Conservation (phyloP, 2,329 filamentous ascomycete species). For the Trichophyton schoenleinii region DNA sequence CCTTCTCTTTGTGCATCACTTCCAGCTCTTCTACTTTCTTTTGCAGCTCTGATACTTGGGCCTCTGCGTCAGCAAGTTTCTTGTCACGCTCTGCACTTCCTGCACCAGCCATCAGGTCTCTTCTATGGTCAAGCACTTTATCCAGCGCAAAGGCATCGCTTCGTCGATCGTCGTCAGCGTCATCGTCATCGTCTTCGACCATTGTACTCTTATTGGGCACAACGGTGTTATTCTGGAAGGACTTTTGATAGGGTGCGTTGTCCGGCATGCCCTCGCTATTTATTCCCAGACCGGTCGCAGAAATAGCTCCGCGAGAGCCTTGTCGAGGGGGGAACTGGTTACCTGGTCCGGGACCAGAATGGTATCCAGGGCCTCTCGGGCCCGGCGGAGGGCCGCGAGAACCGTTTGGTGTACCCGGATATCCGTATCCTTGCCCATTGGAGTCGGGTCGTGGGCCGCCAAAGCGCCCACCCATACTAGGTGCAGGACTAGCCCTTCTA, state of each 20-base stretch:
- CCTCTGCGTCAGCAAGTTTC: slow-evolving; percentile 67
- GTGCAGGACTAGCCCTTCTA: slow-evolving; percentile 55
- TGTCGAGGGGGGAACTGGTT: slow-evolving; percentile 28
- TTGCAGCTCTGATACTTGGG: slow-evolving; percentile 61
- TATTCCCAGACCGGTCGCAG: slow-evolving; percentile 35
- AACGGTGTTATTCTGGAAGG: slow-evolving; percentile 89
- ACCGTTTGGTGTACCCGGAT: slow-evolving; percentile 20
- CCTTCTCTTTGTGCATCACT: slow-evolving; percentile 53
- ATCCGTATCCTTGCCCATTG: slow-evolving; percentile 17
- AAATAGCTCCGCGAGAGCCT: slow-evolving; percentile 24
- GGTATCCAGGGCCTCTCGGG: slow-evolving; percentile 24
- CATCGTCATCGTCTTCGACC: slow-evolving; percentile 85
- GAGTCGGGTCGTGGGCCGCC: slow-evolving; percentile 15
- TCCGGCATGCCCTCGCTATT: slow-evolving; percentile 45
- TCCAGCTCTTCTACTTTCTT: slow-evolving; percentile 63
- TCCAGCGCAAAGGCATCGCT: slow-evolving; percentile 54
- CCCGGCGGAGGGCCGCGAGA: slow-evolving; percentile 32
- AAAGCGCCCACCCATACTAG: slow-evolving; percentile 31
- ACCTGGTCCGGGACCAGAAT: slow-evolving; percentile 25
- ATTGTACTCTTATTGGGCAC: slow-evolving; percentile 96
- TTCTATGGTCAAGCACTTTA: slow-evolving; percentile 32
- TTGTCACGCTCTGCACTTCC: slow-evolving; percentile 47
- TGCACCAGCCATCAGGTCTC: slow-evolving; percentile 37
- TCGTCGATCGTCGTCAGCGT: slow-evolving; percentile 43
- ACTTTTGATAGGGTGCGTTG: slow-evolving; percentile 69